Conservation (phyloP, 495 filamentous ascomycete genomes). For the Neurospora sp. region DNA sequence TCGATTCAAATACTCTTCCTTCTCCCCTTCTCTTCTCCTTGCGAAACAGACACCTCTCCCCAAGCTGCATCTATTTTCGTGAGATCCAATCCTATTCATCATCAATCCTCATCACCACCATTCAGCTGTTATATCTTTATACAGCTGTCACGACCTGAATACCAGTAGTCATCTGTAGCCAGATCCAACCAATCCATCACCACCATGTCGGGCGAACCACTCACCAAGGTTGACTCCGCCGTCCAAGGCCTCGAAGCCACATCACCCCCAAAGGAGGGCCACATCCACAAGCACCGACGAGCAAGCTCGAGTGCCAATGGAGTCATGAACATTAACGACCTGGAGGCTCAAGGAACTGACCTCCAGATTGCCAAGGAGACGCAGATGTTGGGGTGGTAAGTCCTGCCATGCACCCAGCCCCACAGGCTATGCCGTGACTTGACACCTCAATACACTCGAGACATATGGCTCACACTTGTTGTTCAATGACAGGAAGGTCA, state of each 20-base stretch:
- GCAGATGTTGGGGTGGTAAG: constrained; percentile 83
- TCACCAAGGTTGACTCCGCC: constrained; percentile 81
- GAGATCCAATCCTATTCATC: constrained; percentile 1
- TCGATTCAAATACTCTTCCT: constrained; percentile 1
- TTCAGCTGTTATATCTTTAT: neutral
- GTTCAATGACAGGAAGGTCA: constrained; percentile 65
- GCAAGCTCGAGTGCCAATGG: constrained; percentile 54
- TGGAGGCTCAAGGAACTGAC: constrained; percentile 65
- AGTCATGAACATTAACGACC: constrained; percentile 74
- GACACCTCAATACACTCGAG: neutral
- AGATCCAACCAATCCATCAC: constrained; percentile 4
- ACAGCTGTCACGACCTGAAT: neutral
- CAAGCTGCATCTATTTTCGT: neutral
- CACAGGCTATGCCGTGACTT: neutral
- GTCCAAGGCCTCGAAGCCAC: constrained; percentile 60
- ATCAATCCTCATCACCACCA: neutral
- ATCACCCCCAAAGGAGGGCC: constrained; percentile 50
- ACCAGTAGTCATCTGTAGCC: neutral
- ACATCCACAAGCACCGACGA: constrained; percentile 44
- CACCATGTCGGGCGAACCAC: constrained; percentile 53
- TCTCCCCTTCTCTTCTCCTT: constrained; percentile 13
- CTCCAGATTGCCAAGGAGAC: constrained; percentile 77
- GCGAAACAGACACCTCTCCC: constrained; percentile 5
- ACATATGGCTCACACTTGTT: constrained; percentile 1
- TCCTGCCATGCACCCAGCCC: constrained; percentile 6